A percentile compares a stretch with the other conserved stretches of the same genome.
Conservation (phyloP, 2,329 filamentous ascomycete genomes). For the Podosphaera aphanis region DNA sequence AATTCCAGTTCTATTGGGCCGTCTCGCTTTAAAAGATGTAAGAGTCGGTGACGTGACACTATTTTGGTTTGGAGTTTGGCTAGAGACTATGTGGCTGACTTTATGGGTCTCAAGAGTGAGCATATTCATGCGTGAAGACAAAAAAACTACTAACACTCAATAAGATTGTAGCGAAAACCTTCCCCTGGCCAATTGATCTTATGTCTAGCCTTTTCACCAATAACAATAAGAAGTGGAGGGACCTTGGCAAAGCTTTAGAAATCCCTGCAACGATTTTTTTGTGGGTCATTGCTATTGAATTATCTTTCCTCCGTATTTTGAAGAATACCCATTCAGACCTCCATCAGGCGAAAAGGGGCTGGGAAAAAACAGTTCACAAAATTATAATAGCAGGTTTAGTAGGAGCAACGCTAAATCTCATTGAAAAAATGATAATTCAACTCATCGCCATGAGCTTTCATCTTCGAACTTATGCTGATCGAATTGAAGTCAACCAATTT, state of each 20-base stretch:
- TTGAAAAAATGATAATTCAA: slow-evolving; percentile 84
- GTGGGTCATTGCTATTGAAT: slow-evolving; percentile 70
- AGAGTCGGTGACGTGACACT: slow-evolving; percentile 53
- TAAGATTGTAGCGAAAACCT: slow-evolving; percentile 36
- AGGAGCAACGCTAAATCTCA: slow-evolving; percentile 53
- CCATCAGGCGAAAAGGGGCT: slow-evolving; percentile 28
- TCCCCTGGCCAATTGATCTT: slow-evolving; percentile 37
- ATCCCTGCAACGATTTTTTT: slow-evolving; percentile 70
- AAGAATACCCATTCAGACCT: slow-evolving; percentile 30
- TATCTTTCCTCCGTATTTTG: slow-evolving; percentile 71
- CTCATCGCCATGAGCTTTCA: slow-evolving; percentile 90
- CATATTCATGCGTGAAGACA: background rate
- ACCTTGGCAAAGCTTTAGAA: slow-evolving; percentile 68
- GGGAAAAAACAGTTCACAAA: slow-evolving; percentile 65
- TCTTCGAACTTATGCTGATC: slow-evolving; percentile 65
- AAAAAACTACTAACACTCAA: slow-evolving; percentile 3
- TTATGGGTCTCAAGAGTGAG: slow-evolving; percentile 51
- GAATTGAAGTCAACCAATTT: slow-evolving; percentile 82
- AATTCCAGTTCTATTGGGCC: slow-evolving; percentile 43
- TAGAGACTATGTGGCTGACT: slow-evolving; percentile 79
- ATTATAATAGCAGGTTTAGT: slow-evolving; percentile 72
- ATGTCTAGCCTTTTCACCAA: slow-evolving; percentile 56
- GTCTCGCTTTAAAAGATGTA: slow-evolving; percentile 31
- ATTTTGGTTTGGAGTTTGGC: slow-evolving; percentile 86
- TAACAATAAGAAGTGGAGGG: slow-evolving; percentile 79